Evolutionary conservation across 2,329 filamentous ascomycete species (phyloP).

Genomic region (Colletotrichum liaoningense): DNA sequence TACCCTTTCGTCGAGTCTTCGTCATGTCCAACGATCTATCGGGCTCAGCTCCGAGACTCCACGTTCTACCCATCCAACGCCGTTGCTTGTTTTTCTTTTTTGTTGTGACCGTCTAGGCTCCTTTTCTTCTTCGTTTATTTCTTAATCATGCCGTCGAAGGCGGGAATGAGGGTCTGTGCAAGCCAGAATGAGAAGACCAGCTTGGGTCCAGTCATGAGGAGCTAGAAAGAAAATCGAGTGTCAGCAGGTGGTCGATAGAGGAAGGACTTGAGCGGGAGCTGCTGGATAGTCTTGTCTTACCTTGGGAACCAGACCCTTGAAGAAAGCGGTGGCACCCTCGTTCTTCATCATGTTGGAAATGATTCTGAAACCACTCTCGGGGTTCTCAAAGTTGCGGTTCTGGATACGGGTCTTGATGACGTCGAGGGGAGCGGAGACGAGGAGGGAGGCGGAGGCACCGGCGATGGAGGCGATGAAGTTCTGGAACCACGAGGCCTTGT

Average conservation of each 20-base stretch:
- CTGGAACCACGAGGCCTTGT: slow-evolving; percentile 91
- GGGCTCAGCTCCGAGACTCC: slow-evolving; percentile 24
- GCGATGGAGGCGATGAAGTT: slow-evolving; percentile 98
- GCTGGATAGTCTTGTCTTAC: slow-evolving; percentile 54
- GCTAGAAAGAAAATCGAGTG: slow-evolving; percentile 54
- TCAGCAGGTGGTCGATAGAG: background rate
- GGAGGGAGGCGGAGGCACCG: slow-evolving; percentile 92
- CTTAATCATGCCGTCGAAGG: slow-evolving; percentile 72
- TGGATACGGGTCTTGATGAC: slow-evolving; percentile 99
- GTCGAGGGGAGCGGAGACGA: slow-evolving; percentile 96
- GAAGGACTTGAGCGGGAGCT: background rate
- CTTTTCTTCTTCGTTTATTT: slow-evolving; percentile 40
- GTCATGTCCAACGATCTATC: slow-evolving; percentile 50
- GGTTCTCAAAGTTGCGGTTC: slow-evolving; percentile 98
- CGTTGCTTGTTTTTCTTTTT: background rate
- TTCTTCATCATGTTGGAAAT: slow-evolving; percentile 92
- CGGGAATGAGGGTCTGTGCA: slow-evolving; percentile 96
- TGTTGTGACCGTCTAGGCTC: slow-evolving; percentile 2
- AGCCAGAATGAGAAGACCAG: slow-evolving; percentile 99
- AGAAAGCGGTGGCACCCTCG: slow-evolving; percentile 89
- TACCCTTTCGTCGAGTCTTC: slow-evolving; percentile 12
- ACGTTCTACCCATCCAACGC: slow-evolving; percentile 39
- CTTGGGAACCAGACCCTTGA: slow-evolving; percentile 97
- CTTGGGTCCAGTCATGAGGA: slow-evolving; percentile 99
- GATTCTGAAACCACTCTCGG: slow-evolving; percentile 92